Base-by-base conservation (phyloP, 1,284 basidiomycete genomes). In the Cutaneotrichosporon sp. region DNA sequence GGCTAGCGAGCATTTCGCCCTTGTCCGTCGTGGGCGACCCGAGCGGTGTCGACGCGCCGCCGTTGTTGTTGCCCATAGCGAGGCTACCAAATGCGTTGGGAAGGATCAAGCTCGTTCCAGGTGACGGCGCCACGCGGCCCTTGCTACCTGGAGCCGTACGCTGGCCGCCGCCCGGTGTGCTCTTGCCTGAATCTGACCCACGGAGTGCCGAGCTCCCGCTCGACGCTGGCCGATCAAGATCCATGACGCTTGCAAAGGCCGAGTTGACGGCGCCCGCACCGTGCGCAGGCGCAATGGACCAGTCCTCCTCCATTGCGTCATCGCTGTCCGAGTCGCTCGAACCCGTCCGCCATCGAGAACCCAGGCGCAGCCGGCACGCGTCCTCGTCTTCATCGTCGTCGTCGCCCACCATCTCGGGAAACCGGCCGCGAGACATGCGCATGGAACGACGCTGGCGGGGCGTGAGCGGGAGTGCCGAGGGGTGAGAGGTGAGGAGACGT, bases 211-310 rank as follows among this genome's bases (percentile, higher is more conserved):
- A 38, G 20, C 51, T 53, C 1, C 54, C 51, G 7, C 37, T 38
- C 17, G 56, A 61, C 0, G 46, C 52, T 0, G 68, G 68, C 9
- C 70, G 52, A 50, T 73, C 71, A 61, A 73, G 67, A 42, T 73
- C 71, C 71, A 73, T 73, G 8, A 67, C 65, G 26, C 68, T 67
- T 17, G 70, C 71, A 35, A 72, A 73, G 1, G 69, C 71, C 13
- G 60, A 51, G 54, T 71, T 71, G 53, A 73, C 71, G 3, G 66
- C 63, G 20, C 68, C 67, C 3, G 55, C 56, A 13, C 52, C 51
- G 7, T 35, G 41, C 4, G 49, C 44, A 4, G 44, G 30, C 15
- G 30, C 26, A 15, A 17, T 26, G 0, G 40, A 52, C 55, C 55
- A 60, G 17, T 57, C 55, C n/a, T 64, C 64, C n/a, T 65, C 66